A percentile compares a stretch with the other conserved stretches of the same genome.
These are phyloP conservation scores for Poteriospumella lacustris DNA, from an alignment of 108 stramenopile species.

Conservation along the genomic window DNA sequence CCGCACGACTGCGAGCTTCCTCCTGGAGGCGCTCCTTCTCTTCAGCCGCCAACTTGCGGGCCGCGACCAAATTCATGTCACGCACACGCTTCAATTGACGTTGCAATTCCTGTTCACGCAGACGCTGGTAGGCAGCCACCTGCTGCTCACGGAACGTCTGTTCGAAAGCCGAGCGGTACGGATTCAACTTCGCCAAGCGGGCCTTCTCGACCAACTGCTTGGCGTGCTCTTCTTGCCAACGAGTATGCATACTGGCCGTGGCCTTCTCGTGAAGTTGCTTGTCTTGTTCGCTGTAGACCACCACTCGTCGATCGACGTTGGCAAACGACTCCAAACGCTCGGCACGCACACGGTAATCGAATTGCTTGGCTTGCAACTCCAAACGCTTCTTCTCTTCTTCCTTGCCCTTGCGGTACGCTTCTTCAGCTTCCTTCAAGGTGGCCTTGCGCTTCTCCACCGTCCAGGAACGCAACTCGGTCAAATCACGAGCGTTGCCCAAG, in stretches of 20 bases:
- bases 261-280: neutral
- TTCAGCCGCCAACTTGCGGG: constrained; percentile 27
- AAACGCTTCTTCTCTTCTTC: constrained; percentile 76
- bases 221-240: neutral
- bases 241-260: neutral
- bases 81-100: constrained; percentile 36
- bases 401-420: constrained; percentile 75
- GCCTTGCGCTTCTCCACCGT: constrained; percentile 27
- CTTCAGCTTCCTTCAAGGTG: constrained; percentile 66
- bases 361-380: constrained; percentile 68
- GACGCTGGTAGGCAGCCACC: neutral
- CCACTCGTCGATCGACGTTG: constrained; percentile 60
- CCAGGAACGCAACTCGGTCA: constrained; percentile 47
- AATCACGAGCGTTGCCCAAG: constrained; percentile 1
- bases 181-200: neutral
- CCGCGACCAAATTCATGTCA: constrained; percentile 27
- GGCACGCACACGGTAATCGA: constrained; percentile 88
- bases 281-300: neutral
- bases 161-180: neutral
- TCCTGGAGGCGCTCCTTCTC: neutral
- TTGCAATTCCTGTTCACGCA: neutral
- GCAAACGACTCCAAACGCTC: constrained; percentile 77
- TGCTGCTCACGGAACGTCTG: constrained; percentile 1
- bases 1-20: constrained; percentile 2
- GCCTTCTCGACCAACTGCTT: neutral